These are phyloP conservation scores for Scutellaria baicalensis DNA, from an alignment of 257 asterid species.

Conservation along the genomic window DNA sequence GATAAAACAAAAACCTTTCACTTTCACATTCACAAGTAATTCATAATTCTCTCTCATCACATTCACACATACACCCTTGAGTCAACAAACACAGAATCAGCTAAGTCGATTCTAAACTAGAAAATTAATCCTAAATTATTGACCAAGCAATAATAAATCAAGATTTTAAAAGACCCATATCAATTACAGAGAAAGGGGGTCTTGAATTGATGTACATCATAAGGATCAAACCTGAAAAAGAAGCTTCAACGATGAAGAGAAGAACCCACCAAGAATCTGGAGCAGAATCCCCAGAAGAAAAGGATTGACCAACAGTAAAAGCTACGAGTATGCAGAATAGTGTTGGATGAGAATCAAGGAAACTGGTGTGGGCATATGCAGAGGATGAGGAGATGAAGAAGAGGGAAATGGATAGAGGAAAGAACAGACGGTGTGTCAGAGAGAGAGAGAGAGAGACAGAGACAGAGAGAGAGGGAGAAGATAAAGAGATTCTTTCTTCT, in stretches of 20 bases:
- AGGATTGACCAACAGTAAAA: neutral
- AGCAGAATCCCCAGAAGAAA: neutral
- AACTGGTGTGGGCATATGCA: neutral
- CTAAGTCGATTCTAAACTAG: neutral
- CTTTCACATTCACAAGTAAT: neutral
- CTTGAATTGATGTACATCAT: neutral
- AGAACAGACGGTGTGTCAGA: conserved; percentile 9
- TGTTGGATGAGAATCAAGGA: neutral
- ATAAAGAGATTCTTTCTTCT: conserved; percentile 29
- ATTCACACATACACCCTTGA: neutral
- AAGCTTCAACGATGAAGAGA: conserved; percentile 19
- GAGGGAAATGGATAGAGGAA: conserved; percentile 23
- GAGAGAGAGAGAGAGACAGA: too few species aligned
- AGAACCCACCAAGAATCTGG: conserved; percentile 21
- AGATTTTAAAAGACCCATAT: neutral
- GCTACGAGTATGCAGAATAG: neutral
- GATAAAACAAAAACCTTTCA: conserved; percentile 1
- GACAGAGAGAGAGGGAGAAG: conserved; percentile 16
- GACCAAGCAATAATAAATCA: neutral
- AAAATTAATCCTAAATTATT: conserved; percentile 1
- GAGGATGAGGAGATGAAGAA: neutral
- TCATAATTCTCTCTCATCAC: neutral
- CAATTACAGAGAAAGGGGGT: neutral
- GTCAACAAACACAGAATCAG: neutral
- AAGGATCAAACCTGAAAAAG: conserved; percentile 30